phyloP scores from a whole-genome alignment of 2,329 filamentous ascomycete genomes.

The Dactylellina parvicollis region DNA sequence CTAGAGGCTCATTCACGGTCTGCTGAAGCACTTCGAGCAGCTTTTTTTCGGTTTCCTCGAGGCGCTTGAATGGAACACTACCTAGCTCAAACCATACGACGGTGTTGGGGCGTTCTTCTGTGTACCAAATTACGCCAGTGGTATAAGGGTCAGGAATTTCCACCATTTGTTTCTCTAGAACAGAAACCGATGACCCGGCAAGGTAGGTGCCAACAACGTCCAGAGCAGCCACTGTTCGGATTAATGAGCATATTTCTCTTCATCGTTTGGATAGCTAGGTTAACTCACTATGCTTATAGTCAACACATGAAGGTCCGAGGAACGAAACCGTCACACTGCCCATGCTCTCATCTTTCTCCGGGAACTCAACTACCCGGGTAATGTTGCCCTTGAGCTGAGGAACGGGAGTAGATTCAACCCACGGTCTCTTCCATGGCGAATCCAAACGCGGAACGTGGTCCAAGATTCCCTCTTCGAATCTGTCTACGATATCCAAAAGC shows the following conservation, averaged over 20 bases:
- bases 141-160: constrained; percentile 86
- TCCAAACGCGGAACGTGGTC: constrained; percentile 80
- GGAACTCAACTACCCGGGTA: constrained; percentile 85
- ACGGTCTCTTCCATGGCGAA: constrained; percentile 81
- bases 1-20: constrained; percentile 79
- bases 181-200: constrained; percentile 88
- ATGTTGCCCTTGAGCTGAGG: constrained; percentile 76
- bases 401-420: constrained; percentile 86
- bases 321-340: constrained; percentile 88
- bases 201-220: constrained; percentile 85
- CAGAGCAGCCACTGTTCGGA: constrained; percentile 70
- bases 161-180: constrained; percentile 90
- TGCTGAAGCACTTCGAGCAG: constrained; percentile 85
- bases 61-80: constrained; percentile 85
- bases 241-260: neutral
- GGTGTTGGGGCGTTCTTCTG: constrained; percentile 80
- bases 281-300: constrained; percentile 69
- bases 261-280: constrained; percentile 57
- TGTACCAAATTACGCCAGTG: constrained; percentile 82
- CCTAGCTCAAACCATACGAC: constrained; percentile 87
- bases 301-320: constrained; percentile 82
- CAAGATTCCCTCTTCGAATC: constrained; percentile 87
- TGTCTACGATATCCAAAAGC: constrained; percentile 81
- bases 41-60: constrained; percentile 83
- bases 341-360: constrained; percentile 93